Base-by-base conservation (phyloP, 257 asterid species). In the Petrea volubilis region DNA sequence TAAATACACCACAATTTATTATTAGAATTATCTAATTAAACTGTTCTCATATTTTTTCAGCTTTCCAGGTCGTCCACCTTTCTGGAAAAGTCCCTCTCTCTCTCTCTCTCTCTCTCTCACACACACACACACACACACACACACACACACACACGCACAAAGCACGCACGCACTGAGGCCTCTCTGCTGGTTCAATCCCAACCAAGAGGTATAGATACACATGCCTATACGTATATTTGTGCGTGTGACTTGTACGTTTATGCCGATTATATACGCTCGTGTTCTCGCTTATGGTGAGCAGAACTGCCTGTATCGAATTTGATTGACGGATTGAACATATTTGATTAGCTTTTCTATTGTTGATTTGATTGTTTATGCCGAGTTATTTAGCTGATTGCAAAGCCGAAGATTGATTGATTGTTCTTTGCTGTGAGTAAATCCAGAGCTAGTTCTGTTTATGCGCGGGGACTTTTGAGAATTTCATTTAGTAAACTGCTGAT, bases 41-140 rank as follows among this genome's bases (percentile, higher is more conserved):
- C 44, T 55, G 40, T 70, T 70, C 49, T 43, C 25, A 63, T 57
- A 28, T 59, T 70, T 33, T 68, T 28, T 27, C 73, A 64, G n/a
- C 77, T 75, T 75, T 65, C 73, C 60, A 64, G 72, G 73, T 76
- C 73, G 64, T 24, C 57, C 44, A 52, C 57, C 64, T 46, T 13
- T 25, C 34, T 21, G 64, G 58, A 28, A 57, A 66, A 66, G 15
- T 31, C 68, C 33, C 73, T 57, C 71, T 31, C 67, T 38, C 63
- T 44, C 67, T 27, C 67, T 21, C 75, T 14, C 67, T 20, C 67
- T 71, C 75, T 17, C 64, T 36, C 69, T 29, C 74, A 14, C 65
- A 2, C 20, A 0, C 62, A 56, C 41, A 28, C 18, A 25, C 62
- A 6, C 72, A n/a, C 50, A 27, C 25, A 61, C 43, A 27, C 53